Conservation (phyloP, 495 filamentous ascomycete genomes). For the Delitschia confertaspora region DNA sequence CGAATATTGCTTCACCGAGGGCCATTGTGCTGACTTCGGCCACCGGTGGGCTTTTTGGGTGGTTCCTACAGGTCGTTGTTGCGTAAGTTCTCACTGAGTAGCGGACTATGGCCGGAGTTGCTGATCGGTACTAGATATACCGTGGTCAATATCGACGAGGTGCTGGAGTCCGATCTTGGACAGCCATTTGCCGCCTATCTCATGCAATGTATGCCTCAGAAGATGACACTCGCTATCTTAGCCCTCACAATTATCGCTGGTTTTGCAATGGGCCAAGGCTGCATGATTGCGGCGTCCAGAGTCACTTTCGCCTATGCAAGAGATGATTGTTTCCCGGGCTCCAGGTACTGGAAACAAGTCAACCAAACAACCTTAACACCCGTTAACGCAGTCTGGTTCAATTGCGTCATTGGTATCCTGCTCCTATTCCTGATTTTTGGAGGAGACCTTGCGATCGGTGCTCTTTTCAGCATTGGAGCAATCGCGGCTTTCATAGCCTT, state of each 20-base stretch:
- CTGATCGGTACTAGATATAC: too few species aligned
- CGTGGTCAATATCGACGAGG: conserved; percentile 54
- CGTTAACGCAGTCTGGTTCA: conserved; percentile 73
- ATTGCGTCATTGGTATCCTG: conserved; percentile 53
- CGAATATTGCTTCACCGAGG: conserved; percentile 62
- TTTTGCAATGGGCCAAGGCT: conserved; percentile 75
- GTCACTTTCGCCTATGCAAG: conserved; percentile 76
- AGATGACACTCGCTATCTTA: conserved; percentile 57
- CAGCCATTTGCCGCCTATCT: conserved; percentile 73
- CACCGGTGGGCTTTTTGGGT: conserved; percentile 61
- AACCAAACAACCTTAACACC: conserved; percentile 59
- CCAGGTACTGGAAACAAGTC: conserved; percentile 56
- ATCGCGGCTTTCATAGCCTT: conserved; percentile 70
- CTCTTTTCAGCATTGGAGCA: conserved; percentile 68
- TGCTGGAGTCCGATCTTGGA: conserved; percentile 55
- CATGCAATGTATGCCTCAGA: conserved; percentile 58
- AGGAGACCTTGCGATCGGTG: conserved; percentile 56
- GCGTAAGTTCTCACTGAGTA: too few species aligned
- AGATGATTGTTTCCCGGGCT: conserved; percentile 62
- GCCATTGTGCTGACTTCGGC: conserved; percentile 68
- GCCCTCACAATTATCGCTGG: conserved; percentile 64
- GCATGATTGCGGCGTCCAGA: conserved; percentile 70
- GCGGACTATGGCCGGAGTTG: too few species aligned
- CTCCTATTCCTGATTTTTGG: conserved; percentile 63
- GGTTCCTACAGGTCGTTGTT: conserved; percentile 68